phyloP scores from a whole-genome alignment of 2,329 filamentous ascomycete genomes.

The Fusarium miscanthi region DNA sequence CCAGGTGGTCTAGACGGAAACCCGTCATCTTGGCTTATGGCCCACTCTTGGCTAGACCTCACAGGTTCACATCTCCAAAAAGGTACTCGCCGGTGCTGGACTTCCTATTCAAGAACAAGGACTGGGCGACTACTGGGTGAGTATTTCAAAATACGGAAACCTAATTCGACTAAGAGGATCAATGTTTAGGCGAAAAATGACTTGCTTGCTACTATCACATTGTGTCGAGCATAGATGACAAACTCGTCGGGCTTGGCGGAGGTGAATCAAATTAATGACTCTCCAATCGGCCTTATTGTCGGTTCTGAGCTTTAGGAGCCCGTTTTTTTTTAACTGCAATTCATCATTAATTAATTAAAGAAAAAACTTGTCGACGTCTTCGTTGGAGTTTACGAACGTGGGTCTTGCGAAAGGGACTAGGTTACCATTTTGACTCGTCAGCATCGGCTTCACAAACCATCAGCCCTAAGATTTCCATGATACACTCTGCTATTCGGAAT shows the following conservation, averaged over 20 bases:
- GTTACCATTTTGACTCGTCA: not conserved
- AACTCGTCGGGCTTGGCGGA: no score
- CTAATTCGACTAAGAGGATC: no score
- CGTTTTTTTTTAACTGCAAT: accelerated
- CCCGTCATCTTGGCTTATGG: accelerated
- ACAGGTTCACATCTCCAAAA: not conserved
- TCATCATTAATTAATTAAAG: not conserved
- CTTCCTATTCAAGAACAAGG: accelerated
- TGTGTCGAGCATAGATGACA: no score
- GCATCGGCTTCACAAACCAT: not conserved
- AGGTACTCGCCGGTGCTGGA: no score
- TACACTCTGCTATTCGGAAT: no score
- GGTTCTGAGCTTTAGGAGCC: no score
- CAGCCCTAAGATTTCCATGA: no score
- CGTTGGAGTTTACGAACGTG: not conserved
- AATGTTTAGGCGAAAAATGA: no score
- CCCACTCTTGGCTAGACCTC: not conserved
- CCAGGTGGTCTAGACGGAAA: not conserved
- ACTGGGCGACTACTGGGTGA: accelerated
- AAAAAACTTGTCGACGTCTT: not conserved
- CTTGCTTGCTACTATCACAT: no score
- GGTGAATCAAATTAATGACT: no score
- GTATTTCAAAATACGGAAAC: no score
- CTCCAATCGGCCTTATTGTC: no score
- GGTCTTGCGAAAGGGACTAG: not conserved